A percentile compares a stretch with the other conserved stretches of the same genome.
Conservation (phyloP, 116 monocot genomes). For the Papilionanthe hybrid region DNA sequence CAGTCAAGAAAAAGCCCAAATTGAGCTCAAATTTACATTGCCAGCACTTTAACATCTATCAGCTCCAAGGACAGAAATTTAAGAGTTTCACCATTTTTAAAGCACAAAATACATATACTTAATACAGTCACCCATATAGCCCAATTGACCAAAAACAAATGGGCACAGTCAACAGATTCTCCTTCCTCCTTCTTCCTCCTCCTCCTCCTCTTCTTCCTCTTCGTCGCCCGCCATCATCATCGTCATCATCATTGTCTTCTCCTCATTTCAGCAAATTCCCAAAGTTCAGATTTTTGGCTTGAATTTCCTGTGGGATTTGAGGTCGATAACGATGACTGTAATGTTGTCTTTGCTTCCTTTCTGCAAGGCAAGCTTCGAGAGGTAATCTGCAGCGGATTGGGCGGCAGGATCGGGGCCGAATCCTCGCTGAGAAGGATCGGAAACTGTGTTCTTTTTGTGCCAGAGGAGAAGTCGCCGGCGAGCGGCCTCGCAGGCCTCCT, state of each 20-base stretch:
- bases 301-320: slow-evolving; percentile 64
- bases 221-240: no score
- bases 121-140: slow-evolving; percentile 5
- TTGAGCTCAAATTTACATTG: slow-evolving; percentile 10
- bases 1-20: not conserved
- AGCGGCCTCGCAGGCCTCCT: slow-evolving; percentile 60
- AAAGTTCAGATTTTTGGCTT: slow-evolving; percentile 32
- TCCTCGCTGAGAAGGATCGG: slow-evolving; percentile 8
- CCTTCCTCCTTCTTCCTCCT: no score
- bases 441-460: slow-evolving; percentile 49
- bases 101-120: not conserved
- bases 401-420: slow-evolving; percentile 42
- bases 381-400: slow-evolving; percentile 57
- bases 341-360: slow-evolving; percentile 85
- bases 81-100: not conserved
- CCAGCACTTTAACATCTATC: not conserved
- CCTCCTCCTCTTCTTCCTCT: no score
- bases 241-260: no score
- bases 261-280: not conserved
- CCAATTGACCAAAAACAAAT: slow-evolving; percentile 2
- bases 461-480: slow-evolving; percentile 48
- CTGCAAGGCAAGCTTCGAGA: slow-evolving; percentile 57
- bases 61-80: not conserved
- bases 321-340: slow-evolving; percentile 56
- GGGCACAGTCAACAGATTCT: not conserved